Conservation (phyloP, 768 basidiomycete species). For the Gymnopilus junonius region DNA sequence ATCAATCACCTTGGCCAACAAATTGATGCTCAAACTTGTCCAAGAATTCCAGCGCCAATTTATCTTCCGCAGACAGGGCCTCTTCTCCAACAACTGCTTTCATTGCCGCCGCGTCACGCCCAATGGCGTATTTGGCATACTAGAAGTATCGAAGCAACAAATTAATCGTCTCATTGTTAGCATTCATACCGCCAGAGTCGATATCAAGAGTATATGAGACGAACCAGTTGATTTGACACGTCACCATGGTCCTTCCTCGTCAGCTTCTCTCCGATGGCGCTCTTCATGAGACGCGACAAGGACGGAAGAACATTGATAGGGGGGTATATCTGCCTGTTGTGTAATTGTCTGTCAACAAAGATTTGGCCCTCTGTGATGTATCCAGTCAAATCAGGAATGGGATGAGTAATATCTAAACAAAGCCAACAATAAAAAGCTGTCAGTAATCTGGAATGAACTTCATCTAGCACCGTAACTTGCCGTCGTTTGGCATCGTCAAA, state of each 20-base stretch:
- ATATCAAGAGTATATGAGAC: conserved; percentile 32
- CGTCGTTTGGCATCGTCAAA: conserved; percentile 99
- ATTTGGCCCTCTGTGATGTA: conserved; percentile 99
- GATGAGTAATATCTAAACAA: conserved; percentile 94
- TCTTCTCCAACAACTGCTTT: conserved; percentile 99
- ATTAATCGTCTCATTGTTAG: conserved; percentile 7
- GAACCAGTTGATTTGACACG: conserved; percentile 96
- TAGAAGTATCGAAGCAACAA: conserved; percentile 35
- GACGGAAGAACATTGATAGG: conserved; percentile 99
- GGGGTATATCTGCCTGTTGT: conserved; percentile 98
- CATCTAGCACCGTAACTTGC: conserved; percentile 47
- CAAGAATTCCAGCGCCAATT: conserved; percentile 95
- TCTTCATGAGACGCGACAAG: conserved; percentile 99
- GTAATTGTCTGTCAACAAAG: conserved; percentile 94
- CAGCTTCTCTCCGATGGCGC: conserved; percentile 96
- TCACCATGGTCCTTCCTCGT: conserved; percentile 99
- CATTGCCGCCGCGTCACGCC: conserved; percentile 96
- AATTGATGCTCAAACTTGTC: conserved; percentile 98
- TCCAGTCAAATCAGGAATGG: conserved; percentile 98
- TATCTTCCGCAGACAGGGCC: conserved; percentile 93
- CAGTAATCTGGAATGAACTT: conserved; percentile 18
- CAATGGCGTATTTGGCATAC: conserved; percentile 99
- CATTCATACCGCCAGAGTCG: conserved; percentile 1
- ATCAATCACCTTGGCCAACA: conserved; percentile 80
- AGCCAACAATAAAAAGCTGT: conserved; percentile 11